Evolutionary conservation across 176 grass and related monocot genomes (phyloP), one percentile per base, ranked within the genome.

Genomic region (Phragmites australis): DNA sequence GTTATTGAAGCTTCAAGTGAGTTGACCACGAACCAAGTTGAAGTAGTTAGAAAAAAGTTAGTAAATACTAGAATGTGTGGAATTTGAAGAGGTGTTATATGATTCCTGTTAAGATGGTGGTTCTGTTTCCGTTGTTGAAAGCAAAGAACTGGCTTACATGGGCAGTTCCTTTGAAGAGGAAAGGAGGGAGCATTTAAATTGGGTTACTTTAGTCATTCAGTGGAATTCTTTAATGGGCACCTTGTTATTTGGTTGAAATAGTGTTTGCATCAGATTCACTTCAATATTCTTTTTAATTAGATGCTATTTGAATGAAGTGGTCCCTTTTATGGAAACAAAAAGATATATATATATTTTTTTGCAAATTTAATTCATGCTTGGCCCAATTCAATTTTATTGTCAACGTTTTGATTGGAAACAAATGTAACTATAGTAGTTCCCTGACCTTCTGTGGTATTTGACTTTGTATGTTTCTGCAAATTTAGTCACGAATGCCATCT

Each of bases 11-110:
- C 54, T 23, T 60, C 65, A 70, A 45, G 62, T 47, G 63, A 76
- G 82, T 89, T 80, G 69, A 84, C 87, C 69, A 45, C 4, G 21
- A 68, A 3, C 18, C 53, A 75, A 80, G 52, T 29, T 74, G 52
- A 42, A 51, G 11, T 48, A 22, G 39, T 14, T 74, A 16, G 2
- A 30, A 14, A 45, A 6, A 41, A 23, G n/a, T 37, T 75, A 44
- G 43, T 66, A 49, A 41, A 8, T 61, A 54, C 13, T 70, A 80
- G 2, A 54, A 55, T 9, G 34, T 63, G 12, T 51, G 45, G 12
- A 31, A 68, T 68, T 81, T 21, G 49, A 19, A 31, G 39, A 10
- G 49, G 43, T 56, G 3, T 27, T 56, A 3, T 4, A 30, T 45
- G 4, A 9, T 13, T 45, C 3, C 11, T 30, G 26, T 16, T 30